These are phyloP conservation scores for Acacia concinna DNA, from an alignment of 331 rosid species.

Conservation along the genomic window DNA sequence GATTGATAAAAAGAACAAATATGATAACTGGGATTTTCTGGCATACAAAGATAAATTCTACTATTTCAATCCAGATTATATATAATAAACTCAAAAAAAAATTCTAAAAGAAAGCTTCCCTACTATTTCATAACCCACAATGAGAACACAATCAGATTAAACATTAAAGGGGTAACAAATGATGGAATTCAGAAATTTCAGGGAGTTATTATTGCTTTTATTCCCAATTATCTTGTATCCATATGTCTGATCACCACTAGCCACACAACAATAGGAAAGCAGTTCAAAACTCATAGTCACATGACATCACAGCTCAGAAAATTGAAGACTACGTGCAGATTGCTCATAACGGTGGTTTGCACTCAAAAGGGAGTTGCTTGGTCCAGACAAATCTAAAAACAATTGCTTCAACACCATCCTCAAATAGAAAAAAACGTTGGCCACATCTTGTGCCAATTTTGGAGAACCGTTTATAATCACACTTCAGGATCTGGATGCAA, in stretches of 20 bases:
- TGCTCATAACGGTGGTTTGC: background rate
- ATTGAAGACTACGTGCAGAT: conserved; percentile 11
- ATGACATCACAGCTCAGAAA: conserved; percentile 16
- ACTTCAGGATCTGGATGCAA: background rate
- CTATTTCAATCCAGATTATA: background rate
- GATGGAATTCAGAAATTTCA: conserved; percentile 19
- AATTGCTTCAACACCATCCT: conserved; percentile 9
- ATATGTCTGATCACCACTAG: background rate
- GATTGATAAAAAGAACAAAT: conserved; percentile 4
- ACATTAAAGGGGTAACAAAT: background rate
- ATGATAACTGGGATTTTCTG: conserved; percentile 1
- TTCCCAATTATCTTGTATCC: background rate
- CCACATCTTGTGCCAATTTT: background rate
- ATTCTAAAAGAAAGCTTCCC: conserved; percentile 14
- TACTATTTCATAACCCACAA: background rate
- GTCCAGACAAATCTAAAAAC: background rate
- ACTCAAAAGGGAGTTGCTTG: background rate
- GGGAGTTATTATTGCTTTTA: conserved; percentile 10
- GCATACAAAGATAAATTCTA: conserved; percentile 8
- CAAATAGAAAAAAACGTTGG: conserved; percentile 3
- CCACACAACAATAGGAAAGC: background rate
- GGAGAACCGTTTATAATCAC: background rate
- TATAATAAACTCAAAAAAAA: background rate
- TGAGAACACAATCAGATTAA: background rate
- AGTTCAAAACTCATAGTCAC: conserved; percentile 7